These are phyloP conservation scores for Creolimax fragrantissima DNA, from an alignment of 78 protist species.

Conservation along the genomic window DNA sequence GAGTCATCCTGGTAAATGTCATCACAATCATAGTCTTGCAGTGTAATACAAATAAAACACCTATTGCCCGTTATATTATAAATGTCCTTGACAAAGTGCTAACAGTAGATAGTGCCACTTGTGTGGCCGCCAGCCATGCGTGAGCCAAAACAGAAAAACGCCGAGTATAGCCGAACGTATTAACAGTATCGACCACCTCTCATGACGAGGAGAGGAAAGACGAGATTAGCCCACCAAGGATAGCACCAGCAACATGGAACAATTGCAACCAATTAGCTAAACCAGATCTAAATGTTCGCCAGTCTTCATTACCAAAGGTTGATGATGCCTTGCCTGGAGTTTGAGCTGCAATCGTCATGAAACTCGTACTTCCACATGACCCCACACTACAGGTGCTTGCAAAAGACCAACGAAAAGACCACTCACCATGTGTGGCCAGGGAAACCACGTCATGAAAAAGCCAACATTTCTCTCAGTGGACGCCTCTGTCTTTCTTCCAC, in stretches of 20 bases:
- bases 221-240: background rate
- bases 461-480: background rate
- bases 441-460: background rate
- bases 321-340: too few species aligned
- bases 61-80: too few species aligned
- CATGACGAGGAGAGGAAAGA: background rate
- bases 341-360: slow-evolving; percentile 2
- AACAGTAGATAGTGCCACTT: too few species aligned
- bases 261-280: slow-evolving; percentile 3
- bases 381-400: slow-evolving; percentile 23
- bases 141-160: slow-evolving; percentile 29
- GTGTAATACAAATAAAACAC: too few species aligned
- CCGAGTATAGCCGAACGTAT: background rate
- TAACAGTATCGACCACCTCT: background rate
- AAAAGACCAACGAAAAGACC: slow-evolving; percentile 23
- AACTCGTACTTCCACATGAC: background rate
- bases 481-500: background rate
- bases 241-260: background rate
- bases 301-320: background rate
- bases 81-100: too few species aligned
- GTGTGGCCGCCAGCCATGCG: slow-evolving; percentile 47
- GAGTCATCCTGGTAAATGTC: too few species aligned
- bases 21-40: too few species aligned
- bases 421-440: slow-evolving; percentile 4
- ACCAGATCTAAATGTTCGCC: background rate